Evolutionary conservation across 2,329 filamentous ascomycete genomes (phyloP), one percentile per base, ranked within the genome.

Genomic region (Aurifilum marmelostoma): DNA sequence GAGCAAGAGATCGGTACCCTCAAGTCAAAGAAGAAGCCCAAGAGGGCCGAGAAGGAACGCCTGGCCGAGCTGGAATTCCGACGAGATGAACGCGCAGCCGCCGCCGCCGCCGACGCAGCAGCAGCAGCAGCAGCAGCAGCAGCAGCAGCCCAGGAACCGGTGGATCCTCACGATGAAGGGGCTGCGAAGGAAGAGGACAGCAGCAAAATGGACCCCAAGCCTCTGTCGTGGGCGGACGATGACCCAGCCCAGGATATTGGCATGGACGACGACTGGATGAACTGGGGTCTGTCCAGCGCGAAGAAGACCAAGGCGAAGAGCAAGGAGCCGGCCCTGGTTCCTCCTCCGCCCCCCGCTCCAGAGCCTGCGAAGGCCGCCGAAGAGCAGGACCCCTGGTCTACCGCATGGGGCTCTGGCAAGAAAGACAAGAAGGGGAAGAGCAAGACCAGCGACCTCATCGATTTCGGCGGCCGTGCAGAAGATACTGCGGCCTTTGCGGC

Each of bases 301-400:
- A 81, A 82, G 64, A 83, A 84, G 74, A 81, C 80, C 71, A 80
- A 80, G 62, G n/a, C n/a, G n/a, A 79, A 78, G 66, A 71, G 72
- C 73, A 61, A 75, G 7, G 62, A 71, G 0, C 73, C 73, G 21
- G 72, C 72, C 27, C 67, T 75, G 56, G 73, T 74, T 14, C 73
- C 65, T 14, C 73, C 65, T 50, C 64, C 68, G 37, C 52, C 61
- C 64, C 62, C 60, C 37, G 67, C 34, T n/a, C 60, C 65, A 34
- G 69, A 65, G 16, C 50, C 65, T 8, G 70, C 71, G n/a, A 47
- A 47, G 32, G 68, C 59, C 11, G 43, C 72, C 32, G 73, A 73
- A 27, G 73, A 74, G 29, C 71, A 66, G 16, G 72, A 69, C n/a
- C 72, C 72, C 11, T 80, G 76, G 77, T 75, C 76, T 32, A 34